Base-by-base conservation (phyloP, 768 basidiomycete species). In the Serendipita sp. region DNA sequence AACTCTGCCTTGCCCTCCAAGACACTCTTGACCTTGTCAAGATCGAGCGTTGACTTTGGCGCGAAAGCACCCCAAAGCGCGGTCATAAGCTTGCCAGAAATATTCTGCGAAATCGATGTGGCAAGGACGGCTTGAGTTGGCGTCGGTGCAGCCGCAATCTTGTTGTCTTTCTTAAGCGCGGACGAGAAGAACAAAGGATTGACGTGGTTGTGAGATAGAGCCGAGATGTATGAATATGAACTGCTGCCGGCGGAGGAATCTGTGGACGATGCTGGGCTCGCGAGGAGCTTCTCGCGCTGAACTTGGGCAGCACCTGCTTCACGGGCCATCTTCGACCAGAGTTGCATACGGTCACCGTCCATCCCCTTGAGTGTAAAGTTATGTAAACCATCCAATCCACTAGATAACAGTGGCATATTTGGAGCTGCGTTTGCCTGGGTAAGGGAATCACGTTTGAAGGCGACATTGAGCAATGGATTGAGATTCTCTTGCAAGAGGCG, bases 1-100 rank as follows among this genome's bases (percentile, higher is more conserved):
- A 92, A 77, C 38, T 90, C 87, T 2, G 90, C 90, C 69, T 82
- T 86, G 56, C 91, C 91, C 67, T 91, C 89, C 69, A 92, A 76
- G 54, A 93, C 86, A 69, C 79, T 83, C 69, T 85, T 77, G 1
- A 92, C 86, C 74, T 92, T 92, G 64, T 91, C 88, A 66, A 83
- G 79, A 71, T 92, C 88, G 30, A 75, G 68, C 18, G 64, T 53
- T 34, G 37, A 30, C 63, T 74, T 76, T 46, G 71, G 3, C 54
- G 69, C 65, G 74, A 93, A 93, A 15, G 92, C 92, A 67, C 91
- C 89, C 87, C 90, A 89, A 76, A 93, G 92, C 48, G 90, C 88
- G 24, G 76, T 72, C 3, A 87, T 85, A 37, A 93, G 78, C 70
- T 84, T 85, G 70, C 77, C 75, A 63, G 88, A 68, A 35, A 94